These are phyloP conservation scores for Quercus glauca DNA, from an alignment of 306 rosid genomes.

Conservation along the genomic window DNA sequence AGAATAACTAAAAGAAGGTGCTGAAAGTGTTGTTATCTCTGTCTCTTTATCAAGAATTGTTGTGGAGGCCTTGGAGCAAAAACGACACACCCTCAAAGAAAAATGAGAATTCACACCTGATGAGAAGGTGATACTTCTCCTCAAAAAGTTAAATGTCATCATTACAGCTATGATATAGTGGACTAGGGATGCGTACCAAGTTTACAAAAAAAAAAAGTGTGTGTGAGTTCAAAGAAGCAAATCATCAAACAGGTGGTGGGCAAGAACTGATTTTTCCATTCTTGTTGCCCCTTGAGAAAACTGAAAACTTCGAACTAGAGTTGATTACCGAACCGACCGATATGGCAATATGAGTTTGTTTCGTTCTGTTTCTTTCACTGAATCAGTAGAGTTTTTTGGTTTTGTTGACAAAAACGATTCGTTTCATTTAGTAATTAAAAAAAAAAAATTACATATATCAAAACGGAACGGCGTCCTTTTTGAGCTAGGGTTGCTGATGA, in stretches of 20 bases:
- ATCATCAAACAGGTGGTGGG: constrained; percentile 30
- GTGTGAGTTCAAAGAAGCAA: constrained; percentile 2
- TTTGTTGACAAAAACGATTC: too few relatives aligned
- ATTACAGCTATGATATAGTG: not conserved
- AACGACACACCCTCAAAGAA: constrained; percentile 21
- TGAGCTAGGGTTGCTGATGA: too few relatives aligned
- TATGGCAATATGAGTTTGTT: too few relatives aligned
- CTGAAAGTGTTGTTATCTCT: constrained; percentile 10
- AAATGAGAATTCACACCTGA: constrained; percentile 18
- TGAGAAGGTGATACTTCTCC: constrained; percentile 30
- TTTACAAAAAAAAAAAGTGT: not conserved
- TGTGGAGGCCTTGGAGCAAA: constrained; percentile 32
- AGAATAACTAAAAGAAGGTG: constrained; percentile 27
- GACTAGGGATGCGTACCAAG: too few relatives aligned
- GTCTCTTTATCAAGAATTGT: constrained; percentile 23
- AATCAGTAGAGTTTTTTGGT: too few relatives aligned
- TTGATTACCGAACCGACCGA: too few relatives aligned
- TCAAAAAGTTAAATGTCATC: constrained; percentile 27
- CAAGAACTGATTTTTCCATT: not conserved
- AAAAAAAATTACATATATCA: too few relatives aligned
- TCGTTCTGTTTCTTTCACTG: too few relatives aligned
- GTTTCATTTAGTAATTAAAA: too few relatives aligned
- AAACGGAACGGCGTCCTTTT: too few relatives aligned
- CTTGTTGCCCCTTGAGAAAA: not conserved
- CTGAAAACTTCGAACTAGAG: not conserved